phyloP scores from a whole-genome alignment of 2,329 filamentous ascomycete genomes.

The Hypoxylon sp. region DNA sequence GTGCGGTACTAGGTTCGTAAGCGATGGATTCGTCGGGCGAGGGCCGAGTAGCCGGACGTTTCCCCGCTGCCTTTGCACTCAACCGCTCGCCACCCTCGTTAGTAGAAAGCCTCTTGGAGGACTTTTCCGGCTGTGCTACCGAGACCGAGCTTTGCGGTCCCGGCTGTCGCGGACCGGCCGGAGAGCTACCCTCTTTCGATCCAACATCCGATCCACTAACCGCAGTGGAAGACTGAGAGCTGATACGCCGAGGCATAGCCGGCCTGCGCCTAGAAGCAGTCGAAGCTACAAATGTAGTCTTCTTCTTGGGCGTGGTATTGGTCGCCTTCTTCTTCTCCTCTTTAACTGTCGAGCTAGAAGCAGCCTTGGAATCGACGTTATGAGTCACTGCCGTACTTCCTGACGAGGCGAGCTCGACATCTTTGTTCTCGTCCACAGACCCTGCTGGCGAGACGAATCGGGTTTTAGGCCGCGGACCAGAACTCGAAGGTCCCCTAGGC shows the following conservation, averaged over 20 bases:
- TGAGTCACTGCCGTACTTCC: conserved; percentile 48
- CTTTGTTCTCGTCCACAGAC: conserved; percentile 49
- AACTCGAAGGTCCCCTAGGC: conserved; percentile 59
- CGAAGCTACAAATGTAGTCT: conserved; percentile 52
- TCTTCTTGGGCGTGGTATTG: conserved; percentile 44
- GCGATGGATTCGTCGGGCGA: conserved; percentile 21
- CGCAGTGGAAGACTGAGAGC: conserved; percentile 55
- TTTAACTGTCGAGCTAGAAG: conserved; percentile 33
- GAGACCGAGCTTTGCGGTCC: conserved; percentile 36
- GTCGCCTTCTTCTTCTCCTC: conserved; percentile 39
- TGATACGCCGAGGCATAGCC: conserved; percentile 55
- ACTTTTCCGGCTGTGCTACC: conserved; percentile 43
- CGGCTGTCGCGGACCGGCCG: conserved; percentile 34
- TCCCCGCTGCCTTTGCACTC: conserved; percentile 59
- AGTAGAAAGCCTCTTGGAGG: conserved; percentile 20
- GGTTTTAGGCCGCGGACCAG: conserved; percentile 64
- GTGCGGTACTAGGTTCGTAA: conserved; percentile 17
- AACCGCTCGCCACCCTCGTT: conserved; percentile 30
- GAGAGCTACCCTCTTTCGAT: conserved; percentile 46
- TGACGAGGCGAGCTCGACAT: conserved; percentile 51
- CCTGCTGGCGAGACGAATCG: conserved; percentile 65
- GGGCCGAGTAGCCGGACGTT: conserved; percentile 49
- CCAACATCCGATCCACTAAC: conserved; percentile 44
- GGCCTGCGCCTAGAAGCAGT: conserved; percentile 56
- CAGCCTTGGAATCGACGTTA: conserved; percentile 38